phyloP scores from a whole-genome alignment of 139 green algal genomes.

The Pleodorina starrii region DNA sequence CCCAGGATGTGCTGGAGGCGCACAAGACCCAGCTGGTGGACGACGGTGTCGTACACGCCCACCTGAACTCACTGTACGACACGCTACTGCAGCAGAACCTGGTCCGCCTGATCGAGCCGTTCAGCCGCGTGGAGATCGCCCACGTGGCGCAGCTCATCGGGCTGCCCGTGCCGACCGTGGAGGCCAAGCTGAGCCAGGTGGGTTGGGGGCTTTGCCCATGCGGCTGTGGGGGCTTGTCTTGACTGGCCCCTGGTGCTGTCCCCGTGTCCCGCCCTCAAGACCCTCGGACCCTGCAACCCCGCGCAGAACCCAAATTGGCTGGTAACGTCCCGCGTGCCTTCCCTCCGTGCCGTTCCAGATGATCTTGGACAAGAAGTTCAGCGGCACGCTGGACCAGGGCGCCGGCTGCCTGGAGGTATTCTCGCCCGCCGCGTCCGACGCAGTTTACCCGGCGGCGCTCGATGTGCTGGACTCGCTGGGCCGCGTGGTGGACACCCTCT shows the following conservation, averaged over 20 bases:
- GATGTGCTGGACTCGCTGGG: constrained; percentile 88
- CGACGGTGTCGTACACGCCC: constrained; percentile 91
- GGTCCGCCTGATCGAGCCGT: constrained; percentile 96
- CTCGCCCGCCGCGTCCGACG: constrained; percentile 75
- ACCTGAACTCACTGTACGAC: constrained; percentile 88
- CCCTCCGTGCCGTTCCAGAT: too few species aligned
- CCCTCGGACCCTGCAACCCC: too few species aligned
- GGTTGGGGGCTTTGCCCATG: too few species aligned
- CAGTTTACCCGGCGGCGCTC: constrained; percentile 87
- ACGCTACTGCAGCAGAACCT: constrained; percentile 77
- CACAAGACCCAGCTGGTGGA: constrained; percentile 87
- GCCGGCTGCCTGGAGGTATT: constrained; percentile 95
- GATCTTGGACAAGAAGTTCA: constrained; percentile 98
- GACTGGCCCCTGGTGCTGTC: too few species aligned
- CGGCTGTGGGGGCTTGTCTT: too few species aligned
- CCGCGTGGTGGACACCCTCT: constrained; percentile 92
- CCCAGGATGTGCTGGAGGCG: constrained; percentile 73
- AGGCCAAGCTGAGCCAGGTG: constrained; percentile 93
- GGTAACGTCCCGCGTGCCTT: too few species aligned
- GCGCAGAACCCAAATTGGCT: too few species aligned
- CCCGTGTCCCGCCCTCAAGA: too few species aligned
- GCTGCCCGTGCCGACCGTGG: constrained; percentile 85
- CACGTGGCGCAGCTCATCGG: constrained; percentile 94
- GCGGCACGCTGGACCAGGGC: constrained; percentile 93
- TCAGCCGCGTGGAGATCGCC: constrained; percentile 91